A percentile compares a stretch with the other conserved stretches of the same genome.
These are phyloP conservation scores for Alternaria triticimaculans DNA, from an alignment of 2,329 filamentous ascomycete species.

Conservation along the genomic window DNA sequence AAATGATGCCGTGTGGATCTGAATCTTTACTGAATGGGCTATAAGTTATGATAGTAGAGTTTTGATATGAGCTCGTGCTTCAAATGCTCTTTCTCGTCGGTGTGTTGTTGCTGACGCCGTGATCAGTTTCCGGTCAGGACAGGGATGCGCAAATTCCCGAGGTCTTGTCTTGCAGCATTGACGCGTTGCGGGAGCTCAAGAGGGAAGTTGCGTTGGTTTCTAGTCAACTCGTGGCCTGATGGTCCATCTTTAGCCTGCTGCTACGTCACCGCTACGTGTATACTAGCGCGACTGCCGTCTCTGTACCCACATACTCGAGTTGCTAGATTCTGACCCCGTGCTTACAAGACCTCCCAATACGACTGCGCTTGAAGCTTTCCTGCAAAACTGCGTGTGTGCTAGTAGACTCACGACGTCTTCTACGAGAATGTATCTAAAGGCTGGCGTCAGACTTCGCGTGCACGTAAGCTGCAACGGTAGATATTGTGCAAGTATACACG, in stretches of 20 bases:
- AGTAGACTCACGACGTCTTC: background rate
- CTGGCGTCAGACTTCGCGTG: background rate
- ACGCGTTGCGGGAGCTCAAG: background rate
- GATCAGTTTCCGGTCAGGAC: background rate
- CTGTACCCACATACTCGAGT: background rate
- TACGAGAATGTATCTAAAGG: background rate
- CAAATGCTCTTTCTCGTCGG: background rate
- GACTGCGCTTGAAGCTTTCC: background rate
- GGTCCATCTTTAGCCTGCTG: background rate
- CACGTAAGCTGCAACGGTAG: background rate
- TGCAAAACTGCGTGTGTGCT: background rate
- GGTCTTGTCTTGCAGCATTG: background rate
- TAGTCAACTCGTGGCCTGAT: background rate
- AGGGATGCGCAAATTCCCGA: background rate
- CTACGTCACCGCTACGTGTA: background rate
- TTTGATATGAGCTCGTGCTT: background rate
- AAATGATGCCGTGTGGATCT: background rate
- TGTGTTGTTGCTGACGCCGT: background rate
- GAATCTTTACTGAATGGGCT: background rate
- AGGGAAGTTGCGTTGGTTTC: background rate
- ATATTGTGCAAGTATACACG: background rate
- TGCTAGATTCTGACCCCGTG: background rate
- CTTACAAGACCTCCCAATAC: background rate
- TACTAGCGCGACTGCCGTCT: background rate
- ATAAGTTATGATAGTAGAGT: background rate